A percentile compares a stretch with the other conserved stretches of the same genome.
These are phyloP conservation scores for Pilaira anomala DNA, from an alignment of 192 early-diverging fungal species.

Conservation along the genomic window DNA sequence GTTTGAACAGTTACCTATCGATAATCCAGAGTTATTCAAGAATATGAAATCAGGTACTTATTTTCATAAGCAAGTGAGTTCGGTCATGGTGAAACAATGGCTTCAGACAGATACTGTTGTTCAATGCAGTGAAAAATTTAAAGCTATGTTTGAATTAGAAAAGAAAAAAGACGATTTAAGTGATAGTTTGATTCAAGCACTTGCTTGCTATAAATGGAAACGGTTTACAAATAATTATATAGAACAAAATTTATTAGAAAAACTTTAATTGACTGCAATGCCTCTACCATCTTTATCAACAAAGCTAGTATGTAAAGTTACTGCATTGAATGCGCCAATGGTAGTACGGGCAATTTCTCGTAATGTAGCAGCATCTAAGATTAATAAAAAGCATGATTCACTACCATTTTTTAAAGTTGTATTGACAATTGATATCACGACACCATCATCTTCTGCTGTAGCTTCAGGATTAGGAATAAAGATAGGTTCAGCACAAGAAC, in stretches of 20 bases:
- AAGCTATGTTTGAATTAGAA: constrained; percentile 28
- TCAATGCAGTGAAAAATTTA: constrained; percentile 16
- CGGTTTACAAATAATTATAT: constrained; percentile 15
- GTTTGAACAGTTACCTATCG: background rate
- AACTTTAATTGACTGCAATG: constrained; percentile 11
- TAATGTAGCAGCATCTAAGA: constrained; percentile 33
- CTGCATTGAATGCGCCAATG: constrained; percentile 24
- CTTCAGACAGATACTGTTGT: constrained; percentile 12
- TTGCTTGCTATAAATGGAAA: constrained; percentile 48
- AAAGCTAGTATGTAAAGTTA: constrained; percentile 26
- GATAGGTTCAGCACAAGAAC: constrained; percentile 37
- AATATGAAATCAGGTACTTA: background rate
- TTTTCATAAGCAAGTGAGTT: constrained; percentile 31
- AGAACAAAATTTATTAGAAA: background rate
- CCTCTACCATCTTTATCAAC: constrained; percentile 21
- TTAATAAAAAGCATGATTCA: constrained; percentile 31
- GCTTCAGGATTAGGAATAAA: constrained; percentile 31
- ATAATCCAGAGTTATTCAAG: background rate
- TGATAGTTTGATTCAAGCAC: constrained; percentile 46
- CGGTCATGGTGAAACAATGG: constrained; percentile 28
- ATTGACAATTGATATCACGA: constrained; percentile 34
- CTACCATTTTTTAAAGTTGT: background rate
- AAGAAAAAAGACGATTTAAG: constrained; percentile 50
- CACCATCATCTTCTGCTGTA: constrained; percentile 37
- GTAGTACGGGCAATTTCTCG: constrained; percentile 27